Evolutionary conservation across 257 asterid species (phyloP), one percentile per base, ranked within the genome.

Genomic region (Solanum appendiculatum): DNA sequence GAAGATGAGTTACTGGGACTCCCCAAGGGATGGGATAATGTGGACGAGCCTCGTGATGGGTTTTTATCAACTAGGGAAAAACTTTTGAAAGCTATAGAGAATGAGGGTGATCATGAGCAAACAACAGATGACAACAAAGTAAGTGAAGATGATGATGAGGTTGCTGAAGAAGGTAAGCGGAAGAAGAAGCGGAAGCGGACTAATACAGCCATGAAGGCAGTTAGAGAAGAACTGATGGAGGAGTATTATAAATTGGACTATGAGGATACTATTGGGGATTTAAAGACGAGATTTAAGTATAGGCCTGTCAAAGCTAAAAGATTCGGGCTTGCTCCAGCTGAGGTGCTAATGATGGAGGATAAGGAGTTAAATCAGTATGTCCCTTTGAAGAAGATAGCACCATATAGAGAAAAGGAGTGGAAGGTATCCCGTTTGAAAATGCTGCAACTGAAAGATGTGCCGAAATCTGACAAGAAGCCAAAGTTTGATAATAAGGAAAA

Each of bases 1-100:
- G 99, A 96, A 85, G 98, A 96, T 90, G 97, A 94, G 88, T 87
- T 95, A 90, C 98, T 96, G 80, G 98, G 98, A 82, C 95, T 96
- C 87, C 87, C 91, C 14, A 89, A 92, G 88, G 96, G 93, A 34
- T 96, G 97, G 98, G 97, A 90, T 69, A 92, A 90, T 56, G 86
- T 86, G 69, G 75, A 91, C 66, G 87, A 88, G 63, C 72, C 91
- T 6, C 84, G 86, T 5, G 93, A 92, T 80, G 94, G 96, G 72
- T 93, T 95, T 86, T 86, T 69, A 16, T 91, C 95, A 2, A 78
- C 89, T 44, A 90, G 98, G 88, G 91, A 94, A 86, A 92, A 86
- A 88, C 72, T 92, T 72, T 81, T 92, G 91, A 91, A 91, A 88
- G 86, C 87, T 9, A 87, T 85, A 85, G 87, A 58, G 12, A 86